These are phyloP conservation scores for Populus trichocarpa DNA, from an alignment of 441 rosid genomes.

Conservation along the genomic window DNA sequence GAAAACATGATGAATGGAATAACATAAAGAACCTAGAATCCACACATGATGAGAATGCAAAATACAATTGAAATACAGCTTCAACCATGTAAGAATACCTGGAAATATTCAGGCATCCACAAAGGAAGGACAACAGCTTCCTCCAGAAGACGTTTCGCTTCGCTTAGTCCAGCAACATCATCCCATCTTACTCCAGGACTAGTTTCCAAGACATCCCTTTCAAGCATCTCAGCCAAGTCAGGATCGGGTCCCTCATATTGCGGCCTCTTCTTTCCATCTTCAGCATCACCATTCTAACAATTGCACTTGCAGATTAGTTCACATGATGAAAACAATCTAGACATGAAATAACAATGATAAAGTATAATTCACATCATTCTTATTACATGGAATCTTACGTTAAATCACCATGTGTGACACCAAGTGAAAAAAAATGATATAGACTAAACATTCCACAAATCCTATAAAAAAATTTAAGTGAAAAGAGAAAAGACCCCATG, in stretches of 20 bases:
- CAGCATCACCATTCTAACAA: slow-evolving; percentile 79
- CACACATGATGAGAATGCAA: not conserved
- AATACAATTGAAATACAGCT: slow-evolving; percentile 10
- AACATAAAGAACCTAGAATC: not conserved
- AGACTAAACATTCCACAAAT: not conserved
- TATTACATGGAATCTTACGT: not conserved
- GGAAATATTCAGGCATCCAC: slow-evolving; percentile 99
- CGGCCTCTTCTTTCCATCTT: slow-evolving; percentile 82
- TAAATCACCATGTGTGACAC: not conserved
- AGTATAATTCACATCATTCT: not conserved
- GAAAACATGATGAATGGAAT: not conserved
- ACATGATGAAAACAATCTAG: slow-evolving; percentile 1
- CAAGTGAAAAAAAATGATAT: not conserved
- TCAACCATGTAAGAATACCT: slow-evolving; percentile 46
- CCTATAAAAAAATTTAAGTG: not conserved
- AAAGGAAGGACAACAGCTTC: slow-evolving; percentile 99
- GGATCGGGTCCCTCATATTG: slow-evolving; percentile 97
- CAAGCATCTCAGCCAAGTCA: slow-evolving; percentile 97
- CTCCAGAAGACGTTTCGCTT: slow-evolving; percentile 97
- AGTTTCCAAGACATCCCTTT: slow-evolving; percentile 97
- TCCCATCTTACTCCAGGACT: slow-evolving; percentile 98
- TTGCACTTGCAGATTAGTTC: slow-evolving; percentile 19
- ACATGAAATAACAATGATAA: not conserved
- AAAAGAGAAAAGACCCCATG: not conserved
- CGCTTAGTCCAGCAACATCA: slow-evolving; percentile 97